Evolutionary conservation across 805 yeast species (phyloP).

Genomic region (Kodamaea restingae): DNA sequence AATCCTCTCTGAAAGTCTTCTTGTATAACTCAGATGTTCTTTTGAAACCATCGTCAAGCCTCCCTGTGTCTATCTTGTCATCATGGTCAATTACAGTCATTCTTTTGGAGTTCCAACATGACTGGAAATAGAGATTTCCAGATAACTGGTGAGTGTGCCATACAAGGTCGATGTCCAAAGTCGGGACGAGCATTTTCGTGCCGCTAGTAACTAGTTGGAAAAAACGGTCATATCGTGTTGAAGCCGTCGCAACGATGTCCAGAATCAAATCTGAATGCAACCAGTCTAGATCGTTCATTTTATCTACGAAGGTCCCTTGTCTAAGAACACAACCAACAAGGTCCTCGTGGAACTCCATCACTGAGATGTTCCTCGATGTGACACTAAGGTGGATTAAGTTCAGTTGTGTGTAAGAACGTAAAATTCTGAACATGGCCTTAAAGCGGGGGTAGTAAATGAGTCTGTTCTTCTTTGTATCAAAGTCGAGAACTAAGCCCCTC

Average conservation of each 20-base stretch:
- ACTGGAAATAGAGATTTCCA: conserved; percentile 13
- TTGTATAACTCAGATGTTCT: conserved; percentile 10
- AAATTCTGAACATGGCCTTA: background rate
- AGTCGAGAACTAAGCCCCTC: too few species aligned
- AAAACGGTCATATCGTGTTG: conserved; percentile 17
- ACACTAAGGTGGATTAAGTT: conserved; percentile 5
- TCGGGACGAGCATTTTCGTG: conserved; percentile 17
- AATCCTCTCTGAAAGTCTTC: conserved; percentile 9
- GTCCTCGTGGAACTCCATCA: conserved; percentile 16
- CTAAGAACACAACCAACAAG: conserved; percentile 23
- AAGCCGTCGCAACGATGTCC: conserved; percentile 12
- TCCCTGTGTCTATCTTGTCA: conserved; percentile 1
- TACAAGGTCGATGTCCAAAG: conserved; percentile 24
- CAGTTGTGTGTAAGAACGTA: background rate
- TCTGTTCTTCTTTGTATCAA: too few species aligned
- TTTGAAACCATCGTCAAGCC: conserved; percentile 7
- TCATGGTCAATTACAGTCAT: conserved; percentile 8
- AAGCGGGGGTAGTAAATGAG: too few species aligned
- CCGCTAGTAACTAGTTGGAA: conserved; percentile 5
- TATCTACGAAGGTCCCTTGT: conserved; percentile 19
- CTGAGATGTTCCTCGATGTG: background rate
- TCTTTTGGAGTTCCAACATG: conserved; percentile 14
- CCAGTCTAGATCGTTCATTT: conserved; percentile 20
- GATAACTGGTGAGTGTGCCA: conserved; percentile 28
- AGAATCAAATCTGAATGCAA: conserved; percentile 7